phyloP scores from a whole-genome alignment of 1,139 yeast species.

The Zygoascus hellenicus region DNA sequence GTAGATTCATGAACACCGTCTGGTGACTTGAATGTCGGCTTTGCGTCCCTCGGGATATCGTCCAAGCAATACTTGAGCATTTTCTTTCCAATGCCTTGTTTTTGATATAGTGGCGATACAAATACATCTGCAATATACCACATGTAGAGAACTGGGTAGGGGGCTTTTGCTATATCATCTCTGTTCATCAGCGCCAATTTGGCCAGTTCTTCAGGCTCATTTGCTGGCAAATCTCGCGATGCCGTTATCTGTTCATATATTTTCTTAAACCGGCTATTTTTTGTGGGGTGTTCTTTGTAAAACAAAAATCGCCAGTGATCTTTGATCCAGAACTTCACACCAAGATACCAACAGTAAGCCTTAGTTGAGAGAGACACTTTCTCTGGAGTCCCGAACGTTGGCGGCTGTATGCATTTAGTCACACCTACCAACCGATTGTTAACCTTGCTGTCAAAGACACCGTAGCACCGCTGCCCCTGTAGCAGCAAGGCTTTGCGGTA shows the following conservation, averaged over 20 bases:
- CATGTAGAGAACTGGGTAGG: slow-evolving; percentile 1
- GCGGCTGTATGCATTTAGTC: not conserved
- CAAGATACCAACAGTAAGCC: not conserved
- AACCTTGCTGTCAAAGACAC: slow-evolving; percentile 4
- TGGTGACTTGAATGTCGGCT: slow-evolving; percentile 1
- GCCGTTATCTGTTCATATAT: not conserved
- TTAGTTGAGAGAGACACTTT: not conserved
- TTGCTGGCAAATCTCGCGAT: not conserved
- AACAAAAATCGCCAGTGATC: slow-evolving; percentile 3
- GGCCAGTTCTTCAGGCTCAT: slow-evolving; percentile 3
- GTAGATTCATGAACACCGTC: slow-evolving; percentile 3
- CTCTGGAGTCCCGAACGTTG: not conserved
- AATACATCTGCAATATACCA: slow-evolving; percentile 3
- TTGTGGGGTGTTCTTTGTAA: not conserved
- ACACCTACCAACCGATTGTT: not conserved
- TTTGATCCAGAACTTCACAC: not conserved
- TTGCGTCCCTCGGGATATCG: slow-evolving; percentile 3
- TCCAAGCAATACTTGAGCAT: slow-evolving; percentile 3
- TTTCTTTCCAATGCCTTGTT: slow-evolving; percentile 3
- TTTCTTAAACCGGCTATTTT: not conserved
- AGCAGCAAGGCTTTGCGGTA: not conserved
- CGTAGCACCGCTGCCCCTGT: not conserved
- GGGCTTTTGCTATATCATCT: not conserved
- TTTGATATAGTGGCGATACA: not conserved
- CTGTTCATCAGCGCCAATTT: not conserved